A percentile compares a stretch with the other conserved stretches of the same genome.
Conservation (phyloP, 2,329 filamentous ascomycete species). For the Apiospora saccharicola region DNA sequence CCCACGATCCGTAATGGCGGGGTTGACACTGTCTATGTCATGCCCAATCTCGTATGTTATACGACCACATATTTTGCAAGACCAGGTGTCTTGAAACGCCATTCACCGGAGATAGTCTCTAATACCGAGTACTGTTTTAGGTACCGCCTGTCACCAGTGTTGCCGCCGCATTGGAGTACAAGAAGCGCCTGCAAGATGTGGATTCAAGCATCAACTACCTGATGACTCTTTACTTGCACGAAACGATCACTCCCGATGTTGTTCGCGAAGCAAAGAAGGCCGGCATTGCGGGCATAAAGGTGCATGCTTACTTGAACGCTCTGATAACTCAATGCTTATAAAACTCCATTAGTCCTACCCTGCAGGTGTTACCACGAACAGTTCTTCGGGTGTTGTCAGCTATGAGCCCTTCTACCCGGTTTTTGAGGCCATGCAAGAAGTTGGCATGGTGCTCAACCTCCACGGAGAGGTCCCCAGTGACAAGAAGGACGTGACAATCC, state of each 20-base stretch:
- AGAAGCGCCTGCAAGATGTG: slow-evolving; percentile 51
- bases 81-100: neutral
- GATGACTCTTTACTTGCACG: slow-evolving; percentile 61
- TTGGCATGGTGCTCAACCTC: slow-evolving; percentile 70
- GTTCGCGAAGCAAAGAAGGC: slow-evolving; percentile 67
- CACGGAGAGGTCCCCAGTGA: slow-evolving; percentile 66
- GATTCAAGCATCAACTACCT: slow-evolving; percentile 58
- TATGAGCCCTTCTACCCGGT: slow-evolving; percentile 65
- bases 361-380: slow-evolving; percentile 43
- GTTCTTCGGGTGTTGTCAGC: slow-evolving; percentile 57
- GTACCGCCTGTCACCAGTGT: slow-evolving; percentile 58
- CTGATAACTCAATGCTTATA: neutral
- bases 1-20: slow-evolving; percentile 58
- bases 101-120: neutral
- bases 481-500: slow-evolving; percentile 46
- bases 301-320: slow-evolving; percentile 44
- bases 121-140: neutral
- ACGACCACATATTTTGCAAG: neutral
- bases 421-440: slow-evolving; percentile 71
- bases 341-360: slow-evolving; percentile 24
- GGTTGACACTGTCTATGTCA: slow-evolving; percentile 61
- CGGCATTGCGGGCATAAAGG: slow-evolving; percentile 62
- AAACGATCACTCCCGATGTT: slow-evolving; percentile 56
- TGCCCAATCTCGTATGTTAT: slow-evolving; percentile 56
- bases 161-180: slow-evolving; percentile 55